Evolutionary conservation across 495 filamentous ascomycete genomes (phyloP), one percentile per base, ranked within the genome.

Genomic region (Mycothermus thermophilus): DNA sequence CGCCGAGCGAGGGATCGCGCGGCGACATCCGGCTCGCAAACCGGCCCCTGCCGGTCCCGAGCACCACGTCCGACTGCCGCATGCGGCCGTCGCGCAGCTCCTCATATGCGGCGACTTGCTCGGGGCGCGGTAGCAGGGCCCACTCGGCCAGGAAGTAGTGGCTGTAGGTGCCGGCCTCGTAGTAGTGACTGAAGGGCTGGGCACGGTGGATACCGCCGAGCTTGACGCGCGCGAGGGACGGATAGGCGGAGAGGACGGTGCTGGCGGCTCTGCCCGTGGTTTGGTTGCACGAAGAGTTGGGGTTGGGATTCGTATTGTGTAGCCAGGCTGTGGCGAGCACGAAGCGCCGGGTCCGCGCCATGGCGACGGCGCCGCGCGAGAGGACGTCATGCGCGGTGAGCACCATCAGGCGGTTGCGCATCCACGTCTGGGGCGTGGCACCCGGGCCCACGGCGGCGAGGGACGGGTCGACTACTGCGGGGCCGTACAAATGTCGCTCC

Each of bases 201-300:
- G 61, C 61, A 18, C 58, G 52, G 34, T 65, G 61, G 34, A 62
- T 60, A 5, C 61, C 61, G 15, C 58, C 58, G 9, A 59, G 47
- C 37, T 54, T 59, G 12, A 58, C 43, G 7, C 57, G 41, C 22
- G 53, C 49, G 3, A 44, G 36, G 7, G 34, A 30, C 1, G 46
- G 41, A 8, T 47, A 15, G 8, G 37, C 12, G 10, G 5, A 14
- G 32, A 20, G 35, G 4, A 18, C 10, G 26, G 11, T n/a, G n/a
- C n/a, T n/a, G n/a, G n/a, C n/a, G n/a, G n/a, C n/a, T n/a, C n/a
- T n/a, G n/a, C n/a, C n/a, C n/a, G n/a, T n/a, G n/a, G n/a, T n/a
- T n/a, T n/a, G n/a, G n/a, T n/a, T n/a, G n/a, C n/a, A n/a, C n/a
- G n/a, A n/a, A 4, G 25, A 17, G 16, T 8, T 8, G 5, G 4